Evolutionary conservation across 1,284 basidiomycete genomes (phyloP), one percentile per base, ranked within the genome.

Genomic region (Vanrija sp.): DNA sequence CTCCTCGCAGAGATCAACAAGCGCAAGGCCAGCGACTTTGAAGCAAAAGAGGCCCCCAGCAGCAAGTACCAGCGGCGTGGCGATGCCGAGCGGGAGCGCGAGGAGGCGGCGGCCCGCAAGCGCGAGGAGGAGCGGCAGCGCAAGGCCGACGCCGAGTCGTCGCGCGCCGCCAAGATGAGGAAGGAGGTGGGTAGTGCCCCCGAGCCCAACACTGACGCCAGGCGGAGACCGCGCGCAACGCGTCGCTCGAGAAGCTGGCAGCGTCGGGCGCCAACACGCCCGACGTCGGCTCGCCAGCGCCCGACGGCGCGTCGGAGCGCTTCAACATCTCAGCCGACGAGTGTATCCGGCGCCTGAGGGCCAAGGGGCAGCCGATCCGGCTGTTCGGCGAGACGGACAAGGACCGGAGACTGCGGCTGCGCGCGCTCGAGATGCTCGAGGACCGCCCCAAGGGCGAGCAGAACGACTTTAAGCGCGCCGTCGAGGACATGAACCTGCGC

Each of bases 261-360:
- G 55, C 58, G 12, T 55, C 61, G 3, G 58, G 43, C 10, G 48
- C 31, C n/a, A 27, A 61, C 1, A 55, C 62, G 36, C 47, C 61
- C 39, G 50, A 50, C 38, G 39, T 58, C 8, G 51, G 45, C 6
- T 66, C 67, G 1, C 69, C 69, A 25, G 66, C 67, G 50, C 79
- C 69, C 4, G 49, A 48, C 14, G 54, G 45, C 19, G 57, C 54
- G 9, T 57, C 38, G 18, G 68, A 81, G 83, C 53, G 49, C 1
- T 97, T 94, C 79, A 93, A 92, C 71, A 88, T 98, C 47, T 91
- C 94, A 2, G 89, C 92, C 54, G 88, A 93, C 56, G 96, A 99
- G 69, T 91, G 89, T 23, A 80, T 94, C 49, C 85, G 88, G 7
- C 84, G 96, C 14, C 82, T 99, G 23, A 85, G 96, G 36, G 80